Conservation (phyloP, 1,139 yeast species). For the Yamadazyma siamensis region DNA sequence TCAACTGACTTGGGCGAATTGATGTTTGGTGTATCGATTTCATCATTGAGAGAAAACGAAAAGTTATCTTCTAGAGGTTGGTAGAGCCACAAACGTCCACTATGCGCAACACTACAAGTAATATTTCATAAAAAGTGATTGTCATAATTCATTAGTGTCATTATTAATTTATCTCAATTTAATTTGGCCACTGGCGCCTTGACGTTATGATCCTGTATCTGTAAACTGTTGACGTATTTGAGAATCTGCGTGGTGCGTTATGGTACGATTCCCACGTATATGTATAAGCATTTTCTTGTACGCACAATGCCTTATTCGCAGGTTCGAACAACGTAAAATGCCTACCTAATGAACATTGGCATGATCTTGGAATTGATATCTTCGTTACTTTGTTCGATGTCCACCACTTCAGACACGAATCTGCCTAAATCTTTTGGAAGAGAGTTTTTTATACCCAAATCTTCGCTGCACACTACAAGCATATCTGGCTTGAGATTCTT, state of each 20-base stretch:
- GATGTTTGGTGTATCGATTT: conserved; percentile 67
- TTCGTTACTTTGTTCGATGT: conserved; percentile 16
- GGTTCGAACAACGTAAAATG: too few species aligned
- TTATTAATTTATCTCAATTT: too few species aligned
- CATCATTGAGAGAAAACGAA: conserved; percentile 45
- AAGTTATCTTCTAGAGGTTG: conserved; percentile 53
- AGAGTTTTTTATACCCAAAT: conserved; percentile 33
- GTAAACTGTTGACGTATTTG: too few species aligned
- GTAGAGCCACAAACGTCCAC: conserved; percentile 24
- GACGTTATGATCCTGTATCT: too few species aligned
- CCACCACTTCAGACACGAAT: conserved; percentile 38
- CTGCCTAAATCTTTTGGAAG: conserved; percentile 38
- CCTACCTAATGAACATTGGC: conserved; percentile 13
- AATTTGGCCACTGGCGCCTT: too few species aligned
- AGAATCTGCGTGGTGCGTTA: too few species aligned
- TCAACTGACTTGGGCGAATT: conserved; percentile 76
- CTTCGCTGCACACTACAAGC: conserved; percentile 42
- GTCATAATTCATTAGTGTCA: neutral
- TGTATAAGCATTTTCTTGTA: too few species aligned
- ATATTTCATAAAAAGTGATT: neutral
- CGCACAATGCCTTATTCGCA: too few species aligned
- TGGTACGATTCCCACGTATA: too few species aligned
- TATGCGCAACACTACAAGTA: neutral
- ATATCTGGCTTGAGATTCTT: conserved; percentile 44
- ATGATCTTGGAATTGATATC: conserved; percentile 11